Evolutionary conservation across 768 basidiomycete genomes (phyloP).

Genomic region (Leccinum subtestaceum): DNA sequence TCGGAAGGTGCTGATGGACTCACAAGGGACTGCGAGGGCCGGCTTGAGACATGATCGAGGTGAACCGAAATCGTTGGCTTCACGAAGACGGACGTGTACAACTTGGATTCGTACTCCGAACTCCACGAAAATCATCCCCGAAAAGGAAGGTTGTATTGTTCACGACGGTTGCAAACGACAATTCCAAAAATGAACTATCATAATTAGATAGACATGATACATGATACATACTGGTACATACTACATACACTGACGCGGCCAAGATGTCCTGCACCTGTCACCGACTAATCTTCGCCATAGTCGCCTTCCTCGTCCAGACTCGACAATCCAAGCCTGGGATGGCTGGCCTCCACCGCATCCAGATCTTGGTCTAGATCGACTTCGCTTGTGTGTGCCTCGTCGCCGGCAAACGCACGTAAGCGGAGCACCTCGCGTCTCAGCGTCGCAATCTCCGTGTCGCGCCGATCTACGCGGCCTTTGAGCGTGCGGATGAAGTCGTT

Average conservation of each 20-base stretch:
- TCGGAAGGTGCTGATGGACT: slow-evolving; percentile 12
- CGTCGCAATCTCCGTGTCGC: slow-evolving; percentile 73
- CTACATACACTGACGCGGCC: slow-evolving; percentile 2
- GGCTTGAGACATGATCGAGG: slow-evolving; percentile 17
- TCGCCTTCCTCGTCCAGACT: slow-evolving; percentile 34
- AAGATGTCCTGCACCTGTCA: background rate
- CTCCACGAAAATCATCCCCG: slow-evolving; percentile 26
- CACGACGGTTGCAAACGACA: background rate
- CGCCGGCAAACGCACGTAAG: slow-evolving; percentile 42
- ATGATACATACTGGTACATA: slow-evolving; percentile 4
- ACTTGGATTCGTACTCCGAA: slow-evolving; percentile 22
- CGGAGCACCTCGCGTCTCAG: slow-evolving; percentile 66
- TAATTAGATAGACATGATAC: slow-evolving; percentile 12
- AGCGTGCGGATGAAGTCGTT: slow-evolving; percentile 84
- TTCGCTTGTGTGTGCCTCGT: slow-evolving; percentile 19
- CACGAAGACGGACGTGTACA: background rate
- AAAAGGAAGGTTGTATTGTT: slow-evolving; percentile 12
- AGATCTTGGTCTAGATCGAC: slow-evolving; percentile 31
- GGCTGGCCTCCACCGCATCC: slow-evolving; percentile 27
- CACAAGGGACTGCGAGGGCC: slow-evolving; percentile 41
- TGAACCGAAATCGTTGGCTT: background rate
- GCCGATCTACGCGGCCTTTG: slow-evolving; percentile 70
- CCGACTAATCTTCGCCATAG: slow-evolving; percentile 26
- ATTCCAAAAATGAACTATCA: background rate
- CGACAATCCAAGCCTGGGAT: slow-evolving; percentile 19